Evolutionary conservation across 768 basidiomycete species (phyloP).

Genomic region (Boletus speciosus): DNA sequence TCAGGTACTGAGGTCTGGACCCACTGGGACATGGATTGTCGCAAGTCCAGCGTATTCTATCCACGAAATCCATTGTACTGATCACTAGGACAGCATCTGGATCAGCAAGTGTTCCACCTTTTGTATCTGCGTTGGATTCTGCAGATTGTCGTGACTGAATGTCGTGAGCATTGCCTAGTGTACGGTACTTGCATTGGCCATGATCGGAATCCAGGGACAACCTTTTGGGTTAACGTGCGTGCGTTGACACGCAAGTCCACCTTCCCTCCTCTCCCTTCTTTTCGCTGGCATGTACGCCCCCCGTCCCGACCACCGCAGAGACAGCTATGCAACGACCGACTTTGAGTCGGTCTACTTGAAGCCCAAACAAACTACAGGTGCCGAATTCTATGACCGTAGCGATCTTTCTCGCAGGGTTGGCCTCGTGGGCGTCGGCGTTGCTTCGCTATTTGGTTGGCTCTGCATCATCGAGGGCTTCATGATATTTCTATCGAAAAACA

Average conservation of each 20-base stretch:
- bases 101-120: not conserved
- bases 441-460: slow-evolving; percentile 19
- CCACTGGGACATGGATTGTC: not conserved
- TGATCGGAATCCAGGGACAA: slow-evolving; percentile 5
- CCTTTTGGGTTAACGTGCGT: not conserved
- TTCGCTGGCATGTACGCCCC: slow-evolving; percentile 6
- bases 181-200: not conserved
- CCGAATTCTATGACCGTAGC: slow-evolving; percentile 30
- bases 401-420: slow-evolving; percentile 20
- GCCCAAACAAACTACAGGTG: slow-evolving; percentile 19
- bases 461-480: slow-evolving; percentile 25
- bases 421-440: slow-evolving; percentile 23
- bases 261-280: not conserved
- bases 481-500: slow-evolving; percentile 20
- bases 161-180: not conserved
- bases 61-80: not conserved
- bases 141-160: not conserved
- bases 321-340: slow-evolving; percentile 11
- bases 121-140: not conserved
- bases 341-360: slow-evolving; percentile 24
- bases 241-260: not conserved
- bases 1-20: not conserved
- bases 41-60: not conserved
- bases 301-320: not conserved
- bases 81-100: not conserved